Conservation (phyloP, 345 rosid genomes). For the Gossypium mustelinum region DNA sequence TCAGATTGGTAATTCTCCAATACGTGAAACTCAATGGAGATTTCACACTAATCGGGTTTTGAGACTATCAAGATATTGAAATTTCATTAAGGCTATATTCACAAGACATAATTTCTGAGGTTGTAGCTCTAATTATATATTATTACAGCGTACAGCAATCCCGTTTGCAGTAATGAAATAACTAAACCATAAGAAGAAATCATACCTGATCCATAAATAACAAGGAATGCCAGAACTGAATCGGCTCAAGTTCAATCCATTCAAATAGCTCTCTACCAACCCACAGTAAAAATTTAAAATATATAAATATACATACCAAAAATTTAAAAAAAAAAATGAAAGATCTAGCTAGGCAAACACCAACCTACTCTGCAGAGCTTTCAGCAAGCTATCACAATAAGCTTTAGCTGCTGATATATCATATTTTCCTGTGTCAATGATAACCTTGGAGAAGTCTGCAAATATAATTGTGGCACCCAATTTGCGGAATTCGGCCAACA, state of each 20-base stretch:
- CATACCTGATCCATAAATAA: slow-evolving; percentile 98
- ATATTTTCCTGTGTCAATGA: slow-evolving; percentile 79
- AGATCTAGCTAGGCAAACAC: slow-evolving; percentile 16
- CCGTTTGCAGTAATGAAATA: not conserved
- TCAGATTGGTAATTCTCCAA: not conserved
- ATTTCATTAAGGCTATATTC: not conserved
- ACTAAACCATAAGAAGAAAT: not conserved
- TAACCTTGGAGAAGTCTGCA: slow-evolving; percentile 84
- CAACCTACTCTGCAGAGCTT: slow-evolving; percentile 70
- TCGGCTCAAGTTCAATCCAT: slow-evolving; percentile 82
- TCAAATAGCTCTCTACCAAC: slow-evolving; percentile 69
- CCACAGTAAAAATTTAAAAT: slow-evolving; percentile 20
- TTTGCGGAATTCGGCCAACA: slow-evolving; percentile 88
- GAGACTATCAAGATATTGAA: not conserved
- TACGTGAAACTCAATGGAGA: not conserved
- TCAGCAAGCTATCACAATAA: slow-evolving; percentile 83
- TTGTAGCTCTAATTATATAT: not conserved
- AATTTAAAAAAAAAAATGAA: slow-evolving; percentile 3
- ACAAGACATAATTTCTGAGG: not conserved
- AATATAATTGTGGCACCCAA: slow-evolving; percentile 85
- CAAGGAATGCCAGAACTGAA: slow-evolving; percentile 83
- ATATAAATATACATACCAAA: not conserved
- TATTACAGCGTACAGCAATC: not conserved
- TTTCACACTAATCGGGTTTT: slow-evolving; percentile 4
- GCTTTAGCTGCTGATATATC: slow-evolving; percentile 71